phyloP scores from a whole-genome alignment of 306 rosid species.

The Sechiopsis laciniata region DNA sequence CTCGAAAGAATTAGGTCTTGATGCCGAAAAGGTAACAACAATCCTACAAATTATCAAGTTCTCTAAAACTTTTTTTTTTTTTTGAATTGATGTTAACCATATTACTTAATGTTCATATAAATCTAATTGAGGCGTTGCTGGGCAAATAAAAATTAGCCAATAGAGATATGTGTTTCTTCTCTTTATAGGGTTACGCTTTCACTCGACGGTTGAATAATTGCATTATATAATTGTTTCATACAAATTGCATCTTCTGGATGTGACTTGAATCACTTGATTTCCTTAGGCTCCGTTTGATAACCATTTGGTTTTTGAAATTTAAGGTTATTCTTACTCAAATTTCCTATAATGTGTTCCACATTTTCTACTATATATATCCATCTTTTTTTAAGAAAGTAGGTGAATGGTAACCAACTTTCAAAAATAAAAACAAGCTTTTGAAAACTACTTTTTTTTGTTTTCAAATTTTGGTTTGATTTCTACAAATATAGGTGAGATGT shows the following conservation, averaged over 20 bases:
- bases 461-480: too few species aligned
- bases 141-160: not conserved
- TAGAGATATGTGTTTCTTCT: not conserved
- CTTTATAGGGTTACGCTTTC: too few species aligned
- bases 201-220: too few species aligned
- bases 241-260: not conserved
- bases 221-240: slow-evolving; percentile 3
- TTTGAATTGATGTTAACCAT: not conserved
- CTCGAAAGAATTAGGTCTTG: slow-evolving; percentile 75
- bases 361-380: too few species aligned
- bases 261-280: slow-evolving; percentile 9
- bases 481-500: too few species aligned
- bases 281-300: not conserved
- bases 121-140: not conserved
- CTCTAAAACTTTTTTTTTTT: not conserved
- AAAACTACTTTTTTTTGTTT: too few species aligned
- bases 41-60: not conserved
- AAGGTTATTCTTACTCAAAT: too few species aligned
- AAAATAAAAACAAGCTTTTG: too few species aligned
- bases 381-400: too few species aligned
- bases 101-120: not conserved
- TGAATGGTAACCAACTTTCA: too few species aligned
- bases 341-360: too few species aligned
- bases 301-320: too few species aligned
- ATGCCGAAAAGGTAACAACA: slow-evolving; percentile 53